Base-by-base conservation (phyloP, 371 early-diverging fungal genomes). In the Batkoa obscura region DNA sequence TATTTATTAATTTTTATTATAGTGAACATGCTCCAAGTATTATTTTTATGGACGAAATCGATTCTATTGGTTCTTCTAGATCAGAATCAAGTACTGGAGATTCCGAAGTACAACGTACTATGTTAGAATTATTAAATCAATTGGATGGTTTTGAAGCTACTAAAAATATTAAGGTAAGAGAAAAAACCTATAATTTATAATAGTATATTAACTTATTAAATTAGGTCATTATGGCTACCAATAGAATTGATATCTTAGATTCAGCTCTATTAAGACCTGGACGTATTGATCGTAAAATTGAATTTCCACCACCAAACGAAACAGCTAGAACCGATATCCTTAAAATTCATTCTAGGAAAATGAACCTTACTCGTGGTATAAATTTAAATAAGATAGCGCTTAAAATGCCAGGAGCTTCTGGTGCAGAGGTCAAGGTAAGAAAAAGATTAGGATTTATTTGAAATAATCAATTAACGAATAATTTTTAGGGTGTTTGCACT, bases 21-120 rank as follows among this genome's bases (percentile, higher is more conserved):
- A 69, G 83, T 59, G 94, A 95, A 68, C 89, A 94, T 62, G 95
- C 95, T 0, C 97, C 97, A 30, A 90, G 95, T 36, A 99, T 99
- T 62, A 98, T 99, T 66, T 99, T 99, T 66, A 98, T 99, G 90
- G 99, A 99, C 73, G 99, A 99, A 77, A 97, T 99, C 53, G 99
- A 99, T 72, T 92, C 95, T 12, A 98, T 99, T 66, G 99, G 99
- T 50, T 92, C 93, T 50, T 84, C 89, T 17, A 81, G 96, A 62
- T 83, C 83, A 43, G 94, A 90, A 48, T 80, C 79, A 32, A 78
- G 82, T 36, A 80, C 80, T 30, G 87, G 93, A 32, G 99, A 98
- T 68, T 87, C 88, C 55, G 99, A 99, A 78, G 99, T 99, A 12
- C 99, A 99, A 68, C 82, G 99, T 59, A 99, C 99, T 15, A 98